Conservation (phyloP, 225 moss, liverwort and hornwort genomes). For the Polytrichum formosum region DNA sequence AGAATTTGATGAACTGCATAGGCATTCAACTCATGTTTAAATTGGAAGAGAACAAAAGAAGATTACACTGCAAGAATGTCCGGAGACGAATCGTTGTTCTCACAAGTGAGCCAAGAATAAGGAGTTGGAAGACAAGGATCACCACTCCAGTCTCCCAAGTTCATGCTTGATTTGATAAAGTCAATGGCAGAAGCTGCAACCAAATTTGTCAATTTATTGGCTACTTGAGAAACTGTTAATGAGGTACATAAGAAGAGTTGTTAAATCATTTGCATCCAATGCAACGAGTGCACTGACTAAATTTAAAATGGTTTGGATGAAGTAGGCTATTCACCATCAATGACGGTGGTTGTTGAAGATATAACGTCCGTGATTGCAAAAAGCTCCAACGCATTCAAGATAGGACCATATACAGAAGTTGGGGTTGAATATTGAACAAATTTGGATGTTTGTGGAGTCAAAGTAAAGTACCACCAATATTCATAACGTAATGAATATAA, state of each 20-base stretch:
- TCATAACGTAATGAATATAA: accelerated
- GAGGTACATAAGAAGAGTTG: too few relatives aligned
- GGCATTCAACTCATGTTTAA: too few relatives aligned
- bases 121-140: conserved; percentile 31
- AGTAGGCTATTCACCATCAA: conserved; percentile 18
- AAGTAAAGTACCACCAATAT: conserved; percentile 4
- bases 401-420: not conserved
- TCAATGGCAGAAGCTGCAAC: conserved; percentile 21
- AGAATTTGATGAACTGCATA: too few relatives aligned
- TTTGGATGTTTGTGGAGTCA: not conserved
- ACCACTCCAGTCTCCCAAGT: conserved; percentile 26
- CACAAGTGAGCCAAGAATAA: conserved; percentile 23
- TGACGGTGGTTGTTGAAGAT: not conserved
- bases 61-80: too few relatives aligned
- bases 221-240: not conserved
- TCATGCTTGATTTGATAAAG: conserved; percentile 11
- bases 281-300: not conserved
- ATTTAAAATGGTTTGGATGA: not conserved
- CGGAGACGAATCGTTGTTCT: too few relatives aligned
- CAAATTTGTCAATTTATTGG: not conserved
- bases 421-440: not conserved
- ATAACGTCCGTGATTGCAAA: not conserved
- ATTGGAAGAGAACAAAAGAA: too few relatives aligned
- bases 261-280: not conserved
- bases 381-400: conserved; percentile 25